phyloP scores from a whole-genome alignment of 306 rosid genomes.

The Alnus glutinosa region DNA sequence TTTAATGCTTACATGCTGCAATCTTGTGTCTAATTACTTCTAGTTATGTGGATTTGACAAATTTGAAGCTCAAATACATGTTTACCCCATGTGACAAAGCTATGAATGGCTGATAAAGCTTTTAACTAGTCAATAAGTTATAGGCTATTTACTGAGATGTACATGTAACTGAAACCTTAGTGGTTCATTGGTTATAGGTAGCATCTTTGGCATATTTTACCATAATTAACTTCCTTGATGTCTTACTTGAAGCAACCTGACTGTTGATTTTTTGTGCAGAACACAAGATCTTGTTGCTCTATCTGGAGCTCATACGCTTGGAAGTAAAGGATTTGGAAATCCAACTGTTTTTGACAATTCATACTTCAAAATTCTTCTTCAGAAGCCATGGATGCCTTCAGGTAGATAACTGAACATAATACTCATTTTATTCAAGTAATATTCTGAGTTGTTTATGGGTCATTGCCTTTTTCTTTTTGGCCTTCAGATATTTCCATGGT shows the following conservation, averaged over 20 bases:
- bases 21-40: too few species aligned
- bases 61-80: neutral
- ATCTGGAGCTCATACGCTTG: slow-evolving; percentile 95
- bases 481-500: neutral
- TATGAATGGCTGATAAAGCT: too few species aligned
- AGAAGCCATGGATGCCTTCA: slow-evolving; percentile 68
- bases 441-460: slow-evolving; percentile 9
- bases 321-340: slow-evolving; percentile 90
- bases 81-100: neutral
- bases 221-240: too few species aligned
- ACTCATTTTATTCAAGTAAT: slow-evolving; percentile 6
- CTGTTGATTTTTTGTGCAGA: slow-evolving; percentile 49
- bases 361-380: slow-evolving; percentile 82
- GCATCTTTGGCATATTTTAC: too few species aligned
- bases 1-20: too few species aligned
- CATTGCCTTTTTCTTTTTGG: neutral
- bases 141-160: too few species aligned
- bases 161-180: too few species aligned
- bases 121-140: too few species aligned
- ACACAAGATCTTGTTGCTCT: slow-evolving; percentile 88
- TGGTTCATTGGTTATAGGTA: too few species aligned
- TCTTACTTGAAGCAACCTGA: slow-evolving; percentile 8
- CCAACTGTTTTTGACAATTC: slow-evolving; percentile 82
- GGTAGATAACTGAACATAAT: slow-evolving; percentile 47
- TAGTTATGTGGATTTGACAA: neutral